Evolutionary conservation across 495 filamentous ascomycete species (phyloP).

Genomic region (Aspergillus funiculosus): DNA sequence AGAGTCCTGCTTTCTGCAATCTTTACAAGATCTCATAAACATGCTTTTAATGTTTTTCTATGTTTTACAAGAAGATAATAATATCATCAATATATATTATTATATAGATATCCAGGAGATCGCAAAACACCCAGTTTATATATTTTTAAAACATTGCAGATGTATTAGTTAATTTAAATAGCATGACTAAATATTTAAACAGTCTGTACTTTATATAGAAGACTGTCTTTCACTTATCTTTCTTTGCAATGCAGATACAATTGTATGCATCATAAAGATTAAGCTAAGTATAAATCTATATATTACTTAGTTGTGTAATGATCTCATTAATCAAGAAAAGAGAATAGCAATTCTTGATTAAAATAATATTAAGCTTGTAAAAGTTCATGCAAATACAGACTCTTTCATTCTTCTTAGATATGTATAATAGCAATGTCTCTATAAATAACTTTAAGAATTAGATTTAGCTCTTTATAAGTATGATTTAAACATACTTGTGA

Average conservation of each 20-base stretch:
- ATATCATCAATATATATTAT: constrained; percentile 1
- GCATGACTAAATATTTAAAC: neutral
- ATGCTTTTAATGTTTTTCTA: neutral
- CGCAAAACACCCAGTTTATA: neutral
- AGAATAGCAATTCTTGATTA: neutral
- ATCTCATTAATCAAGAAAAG: neutral
- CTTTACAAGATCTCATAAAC: neutral
- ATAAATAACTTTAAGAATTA: no score
- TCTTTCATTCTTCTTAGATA: no score
- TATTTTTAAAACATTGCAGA: neutral
- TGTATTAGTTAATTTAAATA: neutral
- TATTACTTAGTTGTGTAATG: neutral
- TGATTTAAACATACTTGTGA: no score
- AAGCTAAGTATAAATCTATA: neutral
- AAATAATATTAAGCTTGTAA: neutral
- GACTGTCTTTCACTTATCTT: neutral
- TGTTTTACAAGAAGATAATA: neutral
- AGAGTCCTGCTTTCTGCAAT: neutral
- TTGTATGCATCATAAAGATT: neutral
- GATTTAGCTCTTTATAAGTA: no score
- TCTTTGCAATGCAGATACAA: neutral
- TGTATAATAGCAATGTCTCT: no score
- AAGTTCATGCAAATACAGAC: no score
- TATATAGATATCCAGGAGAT: neutral
- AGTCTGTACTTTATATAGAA: neutral